phyloP scores from a whole-genome alignment of 768 basidiomycete species.

The Boletellus sp. region DNA sequence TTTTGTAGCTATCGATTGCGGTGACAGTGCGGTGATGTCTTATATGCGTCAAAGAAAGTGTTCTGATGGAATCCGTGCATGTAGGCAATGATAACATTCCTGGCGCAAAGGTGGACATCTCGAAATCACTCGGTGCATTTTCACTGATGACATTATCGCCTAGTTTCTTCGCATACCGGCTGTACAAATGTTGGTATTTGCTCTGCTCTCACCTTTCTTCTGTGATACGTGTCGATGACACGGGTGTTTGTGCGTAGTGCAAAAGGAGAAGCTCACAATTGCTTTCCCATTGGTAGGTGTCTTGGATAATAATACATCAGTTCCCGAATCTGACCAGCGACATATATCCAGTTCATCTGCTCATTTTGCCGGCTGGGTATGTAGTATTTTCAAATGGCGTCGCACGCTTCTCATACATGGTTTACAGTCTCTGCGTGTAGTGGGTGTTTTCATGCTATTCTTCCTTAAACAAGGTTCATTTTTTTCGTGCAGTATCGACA shows the following conservation, averaged over 20 bases:
- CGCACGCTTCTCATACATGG: not conserved
- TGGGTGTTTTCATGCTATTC: not conserved
- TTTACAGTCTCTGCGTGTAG: conserved; percentile 19
- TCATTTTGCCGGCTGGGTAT: conserved; percentile 18
- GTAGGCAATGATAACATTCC: conserved; percentile 26
- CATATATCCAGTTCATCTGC: conserved; percentile 8
- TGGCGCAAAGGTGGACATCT: conserved; percentile 17
- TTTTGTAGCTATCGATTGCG: conserved; percentile 15
- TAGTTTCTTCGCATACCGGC: conserved; percentile 26
- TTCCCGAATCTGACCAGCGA: not conserved
- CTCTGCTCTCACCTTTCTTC: not conserved
- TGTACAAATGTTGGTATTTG: conserved; percentile 19
- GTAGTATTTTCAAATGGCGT: not conserved
- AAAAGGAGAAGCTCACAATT: conserved; percentile 5
- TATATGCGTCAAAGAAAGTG: not conserved
- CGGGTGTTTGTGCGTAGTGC: conserved; percentile 7
- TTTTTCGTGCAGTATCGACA: conserved; percentile 13
- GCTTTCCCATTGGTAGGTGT: conserved; percentile 16
- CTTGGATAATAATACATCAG: not conserved
- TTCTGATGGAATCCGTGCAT: not conserved
- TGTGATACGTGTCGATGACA: not conserved
- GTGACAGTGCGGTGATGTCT: conserved; percentile 15
- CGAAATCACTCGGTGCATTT: not conserved
- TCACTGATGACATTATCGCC: not conserved
- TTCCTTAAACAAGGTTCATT: not conserved